Conservation (phyloP, 306 rosid genomes). For the Prinsepia uniflora region DNA sequence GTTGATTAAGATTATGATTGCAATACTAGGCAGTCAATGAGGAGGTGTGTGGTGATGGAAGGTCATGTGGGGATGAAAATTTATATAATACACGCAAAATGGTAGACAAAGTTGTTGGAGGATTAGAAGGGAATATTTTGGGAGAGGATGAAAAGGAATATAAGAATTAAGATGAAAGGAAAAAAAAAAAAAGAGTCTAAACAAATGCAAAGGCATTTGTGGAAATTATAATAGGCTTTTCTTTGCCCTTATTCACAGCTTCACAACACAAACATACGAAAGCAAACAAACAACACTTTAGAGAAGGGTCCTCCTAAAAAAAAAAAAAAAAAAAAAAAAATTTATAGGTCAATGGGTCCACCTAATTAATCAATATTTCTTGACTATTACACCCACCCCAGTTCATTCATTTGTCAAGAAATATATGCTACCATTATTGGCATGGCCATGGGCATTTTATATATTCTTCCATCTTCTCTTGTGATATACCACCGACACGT, state of each 20-base stretch:
- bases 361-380: slow-evolving; percentile 39
- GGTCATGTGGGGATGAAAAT: slow-evolving; percentile 30
- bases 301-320: neutral
- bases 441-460: neutral
- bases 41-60: neutral
- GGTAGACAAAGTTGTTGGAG: slow-evolving; percentile 36
- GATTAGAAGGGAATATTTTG: slow-evolving; percentile 66
- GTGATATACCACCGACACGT: neutral
- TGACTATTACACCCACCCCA: slow-evolving; percentile 47
- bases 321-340: neutral
- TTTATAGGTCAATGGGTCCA: slow-evolving; percentile 73
- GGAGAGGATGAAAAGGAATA: slow-evolving; percentile 59
- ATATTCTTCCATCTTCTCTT: neutral
- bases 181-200: no score
- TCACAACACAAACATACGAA: slow-evolving; percentile 43
- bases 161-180: neutral
- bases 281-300: slow-evolving; percentile 47
- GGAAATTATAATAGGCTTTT: slow-evolving; percentile 26
- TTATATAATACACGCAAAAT: slow-evolving; percentile 28
- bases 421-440: neutral
- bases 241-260: neutral
- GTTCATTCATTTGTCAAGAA: slow-evolving; percentile 18
- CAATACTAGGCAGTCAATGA: neutral
- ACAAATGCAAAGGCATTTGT: slow-evolving; percentile 32
- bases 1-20: neutral